Conservation (phyloP, 192 early-diverging fungal genomes). For the Diversispora epigaea region DNA sequence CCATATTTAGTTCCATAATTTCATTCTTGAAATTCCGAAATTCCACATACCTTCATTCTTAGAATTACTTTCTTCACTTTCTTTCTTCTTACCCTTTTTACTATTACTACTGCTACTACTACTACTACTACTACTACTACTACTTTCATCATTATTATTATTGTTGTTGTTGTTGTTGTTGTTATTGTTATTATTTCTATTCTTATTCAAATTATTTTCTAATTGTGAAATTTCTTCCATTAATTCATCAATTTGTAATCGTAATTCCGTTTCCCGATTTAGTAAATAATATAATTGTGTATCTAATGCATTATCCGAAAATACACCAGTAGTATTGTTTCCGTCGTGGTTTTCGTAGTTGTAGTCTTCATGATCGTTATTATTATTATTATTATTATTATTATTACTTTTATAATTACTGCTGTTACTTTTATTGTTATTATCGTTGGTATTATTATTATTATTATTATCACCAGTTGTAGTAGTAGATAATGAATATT, state of each 20-base stretch:
- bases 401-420: too few relatives aligned
- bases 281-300: constrained; percentile 38
- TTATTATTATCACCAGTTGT: too few relatives aligned
- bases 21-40: neutral
- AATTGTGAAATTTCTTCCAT: constrained; percentile 55
- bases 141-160: constrained; percentile 33
- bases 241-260: constrained; percentile 54
- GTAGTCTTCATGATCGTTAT: too few relatives aligned
- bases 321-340: neutral
- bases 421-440: too few relatives aligned
- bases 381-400: too few relatives aligned
- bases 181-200: constrained; percentile 8
- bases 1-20: neutral
- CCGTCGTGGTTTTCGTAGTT: neutral
- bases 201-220: constrained; percentile 40
- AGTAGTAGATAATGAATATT: too few relatives aligned
- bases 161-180: constrained; percentile 30
- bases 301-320: constrained; percentile 2
- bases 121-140: constrained; percentile 22
- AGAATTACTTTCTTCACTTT: constrained; percentile 7
- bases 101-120: constrained; percentile 28
- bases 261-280: constrained; percentile 55
- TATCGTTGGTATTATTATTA: too few relatives aligned
- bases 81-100: constrained; percentile 25
- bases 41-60: neutral